Conservation (phyloP, 768 basidiomycete species). For the Agrocybe pediades region DNA sequence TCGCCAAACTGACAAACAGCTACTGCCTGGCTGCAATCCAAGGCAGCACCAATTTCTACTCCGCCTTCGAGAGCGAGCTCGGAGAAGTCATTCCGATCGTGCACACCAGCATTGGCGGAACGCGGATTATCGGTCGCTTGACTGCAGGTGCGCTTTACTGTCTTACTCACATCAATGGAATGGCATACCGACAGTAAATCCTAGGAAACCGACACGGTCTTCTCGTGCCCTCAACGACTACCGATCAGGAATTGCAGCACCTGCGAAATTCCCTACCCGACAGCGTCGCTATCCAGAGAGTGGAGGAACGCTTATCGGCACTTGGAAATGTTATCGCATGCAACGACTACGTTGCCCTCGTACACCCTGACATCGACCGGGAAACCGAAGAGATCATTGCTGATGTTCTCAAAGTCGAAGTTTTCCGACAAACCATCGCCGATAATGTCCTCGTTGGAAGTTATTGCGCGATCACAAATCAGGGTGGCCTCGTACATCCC, state of each 20-base stretch:
- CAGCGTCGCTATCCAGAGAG: constrained; percentile 89
- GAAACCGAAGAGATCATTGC: constrained; percentile 99
- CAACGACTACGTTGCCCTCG: constrained; percentile 98
- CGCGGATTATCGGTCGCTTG: constrained; percentile 89
- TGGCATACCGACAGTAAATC: not conserved
- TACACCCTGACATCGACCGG: constrained; percentile 96
- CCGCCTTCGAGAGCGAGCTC: constrained; percentile 89
- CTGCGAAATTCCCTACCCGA: constrained; percentile 95
- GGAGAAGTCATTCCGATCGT: constrained; percentile 94
- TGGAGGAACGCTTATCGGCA: constrained; percentile 96
- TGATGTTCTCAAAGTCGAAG: constrained; percentile 98
- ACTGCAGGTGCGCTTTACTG: constrained; percentile 70
- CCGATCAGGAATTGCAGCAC: constrained; percentile 98
- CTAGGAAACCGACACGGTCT: constrained; percentile 95
- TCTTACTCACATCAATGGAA: not conserved
- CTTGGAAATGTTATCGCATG: constrained; percentile 98
- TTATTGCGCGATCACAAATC: constrained; percentile 94
- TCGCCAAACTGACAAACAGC: constrained; percentile 96
- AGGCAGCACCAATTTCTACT: constrained; percentile 97
- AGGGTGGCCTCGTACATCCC: constrained; percentile 97
- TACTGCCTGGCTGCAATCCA: constrained; percentile 95
- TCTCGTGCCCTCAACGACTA: constrained; percentile 92
- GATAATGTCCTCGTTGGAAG: constrained; percentile 96
- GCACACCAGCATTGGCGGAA: constrained; percentile 93
- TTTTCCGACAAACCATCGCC: constrained; percentile 96